phyloP scores from a whole-genome alignment of 139 green algal genomes.

The Tetraselmis chui region DNA sequence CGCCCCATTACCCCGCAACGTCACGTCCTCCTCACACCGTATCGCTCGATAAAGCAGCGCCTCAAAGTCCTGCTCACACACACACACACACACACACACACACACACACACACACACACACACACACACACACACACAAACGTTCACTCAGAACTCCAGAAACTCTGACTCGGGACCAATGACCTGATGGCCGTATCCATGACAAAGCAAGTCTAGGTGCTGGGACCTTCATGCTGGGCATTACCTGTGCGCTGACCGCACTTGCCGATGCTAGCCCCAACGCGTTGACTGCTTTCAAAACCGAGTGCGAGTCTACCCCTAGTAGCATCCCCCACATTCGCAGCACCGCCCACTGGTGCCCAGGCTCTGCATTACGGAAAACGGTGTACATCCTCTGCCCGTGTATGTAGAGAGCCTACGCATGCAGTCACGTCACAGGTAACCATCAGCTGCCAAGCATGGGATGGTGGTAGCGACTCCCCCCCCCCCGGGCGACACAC shows the following conservation, averaged over 20 bases:
- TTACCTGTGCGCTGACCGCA: not conserved
- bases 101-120: too few relatives aligned
- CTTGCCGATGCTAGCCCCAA: not conserved
- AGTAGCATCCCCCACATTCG: not conserved
- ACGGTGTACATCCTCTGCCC: not conserved
- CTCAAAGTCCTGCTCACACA: not conserved
- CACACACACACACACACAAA: too few relatives aligned
- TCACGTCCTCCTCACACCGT: not conserved
- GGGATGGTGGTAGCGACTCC: too few relatives aligned
- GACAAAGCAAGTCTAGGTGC: too few relatives aligned
- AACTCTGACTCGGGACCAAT: too few relatives aligned
- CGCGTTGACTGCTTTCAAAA: not conserved
- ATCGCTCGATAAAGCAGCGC: not conserved
- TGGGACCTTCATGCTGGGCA: too few relatives aligned
- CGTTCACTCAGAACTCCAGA: too few relatives aligned
- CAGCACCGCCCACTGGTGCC: not conserved
- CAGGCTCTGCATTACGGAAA: not conserved
- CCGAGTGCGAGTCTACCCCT: not conserved
- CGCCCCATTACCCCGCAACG: not conserved
- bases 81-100: too few relatives aligned
- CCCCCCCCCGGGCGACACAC: too few relatives aligned
- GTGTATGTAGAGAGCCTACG: not conserved
- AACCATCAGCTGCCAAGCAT: too few relatives aligned
- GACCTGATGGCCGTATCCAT: too few relatives aligned
- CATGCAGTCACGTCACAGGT: not conserved